These are phyloP conservation scores for Neonectria punicea DNA, from an alignment of 2,329 filamentous ascomycete species.

Conservation along the genomic window DNA sequence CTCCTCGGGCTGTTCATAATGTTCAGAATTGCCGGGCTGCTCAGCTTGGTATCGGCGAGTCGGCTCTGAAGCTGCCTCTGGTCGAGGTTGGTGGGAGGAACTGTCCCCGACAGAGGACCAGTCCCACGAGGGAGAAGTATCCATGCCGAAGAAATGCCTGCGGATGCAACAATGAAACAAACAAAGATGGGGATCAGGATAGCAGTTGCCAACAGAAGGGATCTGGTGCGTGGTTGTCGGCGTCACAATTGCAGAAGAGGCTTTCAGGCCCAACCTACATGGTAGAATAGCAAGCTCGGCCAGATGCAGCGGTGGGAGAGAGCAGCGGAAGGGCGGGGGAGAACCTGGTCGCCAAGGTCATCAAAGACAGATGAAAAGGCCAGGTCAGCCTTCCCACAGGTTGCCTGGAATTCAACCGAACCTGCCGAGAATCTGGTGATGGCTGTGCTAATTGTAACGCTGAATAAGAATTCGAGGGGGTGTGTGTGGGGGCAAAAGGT, in stretches of 20 bases:
- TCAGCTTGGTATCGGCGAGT: slow-evolving; percentile 13
- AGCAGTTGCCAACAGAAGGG: slow-evolving; percentile 19
- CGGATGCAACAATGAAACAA: slow-evolving; percentile 28
- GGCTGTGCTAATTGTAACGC: slow-evolving; percentile 28
- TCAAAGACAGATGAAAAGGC: slow-evolving; percentile 42
- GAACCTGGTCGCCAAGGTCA: slow-evolving; percentile 34
- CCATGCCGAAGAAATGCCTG: slow-evolving; percentile 41
- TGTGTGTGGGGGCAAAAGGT: slow-evolving; percentile 24
- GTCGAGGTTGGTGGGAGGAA: slow-evolving; percentile 23
- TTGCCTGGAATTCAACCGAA: slow-evolving; percentile 42
- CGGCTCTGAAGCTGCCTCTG: slow-evolving; percentile 19
- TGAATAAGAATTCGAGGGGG: slow-evolving; percentile 21
- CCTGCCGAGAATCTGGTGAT: slow-evolving; percentile 38
- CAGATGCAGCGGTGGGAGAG: slow-evolving; percentile 20
- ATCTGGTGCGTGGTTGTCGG: slow-evolving; percentile 24
- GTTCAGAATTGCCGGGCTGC: slow-evolving; percentile 14
- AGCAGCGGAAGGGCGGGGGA: slow-evolving; percentile 34
- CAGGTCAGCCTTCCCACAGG: slow-evolving; percentile 45
- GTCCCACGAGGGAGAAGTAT: slow-evolving; percentile 41
- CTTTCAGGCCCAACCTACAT: slow-evolving; percentile 44
- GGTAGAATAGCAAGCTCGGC: slow-evolving; percentile 31
- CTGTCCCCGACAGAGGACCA: slow-evolving; percentile 39
- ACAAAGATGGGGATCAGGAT: slow-evolving; percentile 18
- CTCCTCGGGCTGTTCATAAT: slow-evolving; percentile 15
- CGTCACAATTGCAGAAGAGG: slow-evolving; percentile 31